Evolutionary conservation across 306 rosid species (phyloP).

Genomic region (Prunus padus): DNA sequence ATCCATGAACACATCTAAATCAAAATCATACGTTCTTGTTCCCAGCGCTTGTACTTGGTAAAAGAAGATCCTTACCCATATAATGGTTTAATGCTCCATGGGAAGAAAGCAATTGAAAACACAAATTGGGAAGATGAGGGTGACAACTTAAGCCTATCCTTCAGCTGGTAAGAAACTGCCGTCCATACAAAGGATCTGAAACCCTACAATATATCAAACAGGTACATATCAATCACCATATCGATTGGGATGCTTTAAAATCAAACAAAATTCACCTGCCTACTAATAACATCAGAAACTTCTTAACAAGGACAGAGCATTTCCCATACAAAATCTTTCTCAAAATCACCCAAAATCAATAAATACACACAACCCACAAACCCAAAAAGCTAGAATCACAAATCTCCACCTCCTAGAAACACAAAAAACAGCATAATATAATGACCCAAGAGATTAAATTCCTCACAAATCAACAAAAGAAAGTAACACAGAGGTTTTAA

Average conservation of each 20-base stretch:
- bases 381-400: neutral
- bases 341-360: slow-evolving; percentile 5
- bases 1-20: neutral
- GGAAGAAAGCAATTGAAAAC: slow-evolving; percentile 69
- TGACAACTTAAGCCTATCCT: slow-evolving; percentile 67
- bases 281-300: neutral
- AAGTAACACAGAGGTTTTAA: neutral
- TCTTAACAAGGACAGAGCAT: neutral
- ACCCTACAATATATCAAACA: slow-evolving; percentile 48
- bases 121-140: slow-evolving; percentile 85
- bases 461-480: neutral
- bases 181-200: slow-evolving; percentile 92
- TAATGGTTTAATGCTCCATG: slow-evolving; percentile 87
- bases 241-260: neutral
- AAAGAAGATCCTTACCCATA: slow-evolving; percentile 63
- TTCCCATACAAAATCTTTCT: neutral
- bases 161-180: slow-evolving; percentile 81
- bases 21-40: neutral
- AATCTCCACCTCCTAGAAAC: slow-evolving; percentile 18
- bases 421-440: neutral
- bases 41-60: neutral
- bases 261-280: neutral
- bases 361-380: slow-evolving; percentile 16
- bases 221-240: neutral
- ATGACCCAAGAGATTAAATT: neutral